phyloP scores from a whole-genome alignment of 1,139 yeast genomes.

The Taphrina deformans region DNA sequence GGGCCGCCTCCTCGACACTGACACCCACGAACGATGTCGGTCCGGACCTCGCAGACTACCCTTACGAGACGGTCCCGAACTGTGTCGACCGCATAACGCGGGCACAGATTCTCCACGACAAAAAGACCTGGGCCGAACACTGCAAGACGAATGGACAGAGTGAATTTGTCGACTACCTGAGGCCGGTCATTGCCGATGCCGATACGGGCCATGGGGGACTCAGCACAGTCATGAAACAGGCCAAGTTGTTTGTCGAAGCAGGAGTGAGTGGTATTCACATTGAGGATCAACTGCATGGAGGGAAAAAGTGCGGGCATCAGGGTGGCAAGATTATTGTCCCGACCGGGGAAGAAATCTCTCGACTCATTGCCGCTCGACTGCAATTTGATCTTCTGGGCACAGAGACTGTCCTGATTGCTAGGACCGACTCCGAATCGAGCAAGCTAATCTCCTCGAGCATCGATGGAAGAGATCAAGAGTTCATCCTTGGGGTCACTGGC shows the following conservation, averaged over 20 bases:
- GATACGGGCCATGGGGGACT: constrained; percentile 72
- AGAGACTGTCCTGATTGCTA: constrained; percentile 59
- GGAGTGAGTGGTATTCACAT: constrained; percentile 68
- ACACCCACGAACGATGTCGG: constrained; percentile 62
- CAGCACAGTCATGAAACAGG: constrained; percentile 62
- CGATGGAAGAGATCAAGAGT: constrained; percentile 60
- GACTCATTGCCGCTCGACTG: constrained; percentile 60
- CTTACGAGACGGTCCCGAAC: constrained; percentile 66
- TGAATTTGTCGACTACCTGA: constrained; percentile 50
- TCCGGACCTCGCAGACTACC: constrained; percentile 65
- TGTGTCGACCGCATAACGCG: constrained; percentile 62
- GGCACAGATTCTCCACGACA: constrained; percentile 61
- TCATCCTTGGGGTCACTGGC: constrained; percentile 53
- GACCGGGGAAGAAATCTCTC: constrained; percentile 57
- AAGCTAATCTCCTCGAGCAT: constrained; percentile 56
- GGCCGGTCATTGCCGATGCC: constrained; percentile 67
- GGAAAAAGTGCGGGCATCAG: constrained; percentile 65
- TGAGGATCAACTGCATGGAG: constrained; percentile 66
- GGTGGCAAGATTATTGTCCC: constrained; percentile 67
- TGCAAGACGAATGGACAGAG: constrained; percentile 44
- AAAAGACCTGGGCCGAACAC: constrained; percentile 51
- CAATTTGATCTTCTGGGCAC: constrained; percentile 68
- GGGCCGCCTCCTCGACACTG: constrained; percentile 58
- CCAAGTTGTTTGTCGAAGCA: constrained; percentile 62
- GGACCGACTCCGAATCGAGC: constrained; percentile 63